Conservation (phyloP, 179 eudicot species). For the Silene coronaria region DNA sequence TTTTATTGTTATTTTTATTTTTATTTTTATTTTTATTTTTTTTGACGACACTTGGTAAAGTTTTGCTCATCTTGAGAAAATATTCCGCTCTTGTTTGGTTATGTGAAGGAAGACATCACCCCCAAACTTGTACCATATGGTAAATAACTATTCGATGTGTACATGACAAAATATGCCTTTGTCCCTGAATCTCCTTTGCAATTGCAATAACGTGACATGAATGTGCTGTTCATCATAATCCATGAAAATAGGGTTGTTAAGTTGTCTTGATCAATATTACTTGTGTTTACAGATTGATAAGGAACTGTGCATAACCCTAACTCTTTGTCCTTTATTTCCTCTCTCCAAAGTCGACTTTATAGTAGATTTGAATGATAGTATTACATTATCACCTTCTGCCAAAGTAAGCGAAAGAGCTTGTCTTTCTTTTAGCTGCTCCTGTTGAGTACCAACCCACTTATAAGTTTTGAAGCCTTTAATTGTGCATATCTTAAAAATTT, state of each 20-base stretch:
- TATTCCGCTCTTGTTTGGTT: background rate
- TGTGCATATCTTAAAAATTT: background rate
- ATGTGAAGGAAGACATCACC: background rate
- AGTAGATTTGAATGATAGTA: too few species aligned
- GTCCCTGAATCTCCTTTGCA: background rate
- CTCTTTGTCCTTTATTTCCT: background rate
- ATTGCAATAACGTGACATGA: slow-evolving; percentile 1
- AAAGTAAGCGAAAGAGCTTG: background rate
- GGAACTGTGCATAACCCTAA: background rate
- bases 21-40: background rate
- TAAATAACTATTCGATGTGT: background rate
- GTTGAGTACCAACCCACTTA: background rate
- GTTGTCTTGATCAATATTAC: too few species aligned
- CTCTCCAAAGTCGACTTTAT: background rate
- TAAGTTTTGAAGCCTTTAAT: background rate
- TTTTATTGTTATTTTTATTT: too few species aligned
- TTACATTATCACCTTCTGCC: background rate
- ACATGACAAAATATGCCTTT: background rate
- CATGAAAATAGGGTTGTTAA: background rate
- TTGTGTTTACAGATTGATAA: background rate
- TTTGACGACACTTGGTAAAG: background rate
- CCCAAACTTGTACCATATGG: background rate
- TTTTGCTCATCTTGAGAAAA: background rate
- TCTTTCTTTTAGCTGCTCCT: background rate
- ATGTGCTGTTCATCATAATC: background rate